Evolutionary conservation across 139 green algal species (phyloP).

Genomic region (Pleodorina starrii): DNA sequence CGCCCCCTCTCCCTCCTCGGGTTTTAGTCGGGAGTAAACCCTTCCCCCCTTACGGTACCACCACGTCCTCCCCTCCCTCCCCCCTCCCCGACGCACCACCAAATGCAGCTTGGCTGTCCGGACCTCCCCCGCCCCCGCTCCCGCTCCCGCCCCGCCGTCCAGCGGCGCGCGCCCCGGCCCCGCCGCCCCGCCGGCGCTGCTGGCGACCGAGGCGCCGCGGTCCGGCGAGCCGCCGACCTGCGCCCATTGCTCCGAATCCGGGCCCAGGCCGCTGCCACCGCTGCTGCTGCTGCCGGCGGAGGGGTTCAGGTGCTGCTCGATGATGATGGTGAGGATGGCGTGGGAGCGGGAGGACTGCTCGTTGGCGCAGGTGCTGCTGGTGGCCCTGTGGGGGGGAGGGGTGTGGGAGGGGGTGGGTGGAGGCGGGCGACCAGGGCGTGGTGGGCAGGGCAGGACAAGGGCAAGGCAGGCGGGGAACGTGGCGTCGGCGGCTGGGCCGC

Average conservation of each 20-base stretch:
- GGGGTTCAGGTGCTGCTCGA: slow-evolving; percentile 56
- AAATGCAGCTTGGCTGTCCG: slow-evolving; percentile 65
- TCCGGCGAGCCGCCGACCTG: too few species aligned
- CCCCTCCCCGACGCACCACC: slow-evolving; percentile 63
- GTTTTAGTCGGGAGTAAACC: too few species aligned
- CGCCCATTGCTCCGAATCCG: too few species aligned
- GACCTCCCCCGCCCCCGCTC: not conserved
- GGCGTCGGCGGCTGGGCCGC: too few species aligned
- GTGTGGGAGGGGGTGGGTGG: not conserved
- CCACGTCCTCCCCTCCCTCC: too few species aligned
- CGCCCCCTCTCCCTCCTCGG: too few species aligned
- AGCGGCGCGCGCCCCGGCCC: not conserved
- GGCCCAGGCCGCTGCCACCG: too few species aligned
- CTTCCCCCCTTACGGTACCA: too few species aligned
- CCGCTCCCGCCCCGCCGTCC: not conserved
- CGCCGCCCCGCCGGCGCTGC: not conserved
- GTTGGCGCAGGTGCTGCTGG: slow-evolving; percentile 68
- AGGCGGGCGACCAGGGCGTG: too few species aligned
- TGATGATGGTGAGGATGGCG: slow-evolving; percentile 70
- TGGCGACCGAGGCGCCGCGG: too few species aligned
- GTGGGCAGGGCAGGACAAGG: too few species aligned
- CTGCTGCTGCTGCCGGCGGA: not conserved
- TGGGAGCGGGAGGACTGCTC: slow-evolving; percentile 72
- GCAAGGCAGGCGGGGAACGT: too few species aligned
- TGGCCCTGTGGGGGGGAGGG: slow-evolving; percentile 46